Base-by-base conservation (phyloP, 1,139 yeast species). In the Diutina ranongensis region DNA sequence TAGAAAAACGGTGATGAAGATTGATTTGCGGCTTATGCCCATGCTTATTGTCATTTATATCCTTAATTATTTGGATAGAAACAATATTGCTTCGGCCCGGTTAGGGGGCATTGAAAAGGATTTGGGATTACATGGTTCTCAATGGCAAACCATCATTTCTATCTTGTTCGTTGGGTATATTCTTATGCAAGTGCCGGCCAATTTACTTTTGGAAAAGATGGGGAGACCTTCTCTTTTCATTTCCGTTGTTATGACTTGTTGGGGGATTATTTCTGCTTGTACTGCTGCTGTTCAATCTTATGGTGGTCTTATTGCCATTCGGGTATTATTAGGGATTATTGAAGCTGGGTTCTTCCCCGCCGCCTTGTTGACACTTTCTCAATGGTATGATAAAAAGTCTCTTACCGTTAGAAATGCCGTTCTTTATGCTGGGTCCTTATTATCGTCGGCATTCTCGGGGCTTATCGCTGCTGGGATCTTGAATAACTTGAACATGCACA, bases 401-500 rank as follows among this genome's bases (percentile, higher is more conserved):
- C 62, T 73, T 49, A 64, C 78, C 8, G 61, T 73, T 38, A 66
- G 87, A 56, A 72, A 75, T 55, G 74, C 85, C 13, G 63, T 79
- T 47, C 67, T 80, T 52, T 77, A 74, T 55, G 68, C 82, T 41
- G 82, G 86, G 45, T 78, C 86, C 13, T 74, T 82, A 54, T 68
- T 83, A 49, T 83, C 89, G 22, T 88, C 92, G 57, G 94, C 89
- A 3, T 83, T 84, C 61, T 83, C 87, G 47, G 94, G 94, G 48
- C 76, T 86, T 46, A 73, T 85, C 49, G 85, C 85, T 25, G 77
- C 74, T 46, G 80, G 80, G 47, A 72, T 78, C 46, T 62, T 73
- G 55, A 58, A 59, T 47, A 74, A 69, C 47, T 59, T 79, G 50
- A 65, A 71, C 51, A 58, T 55, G 13, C n/a, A 38, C 9, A 38